phyloP scores from a whole-genome alignment of 225 moss, liverwort and hornwort genomes.

The Polytrichum commune region DNA sequence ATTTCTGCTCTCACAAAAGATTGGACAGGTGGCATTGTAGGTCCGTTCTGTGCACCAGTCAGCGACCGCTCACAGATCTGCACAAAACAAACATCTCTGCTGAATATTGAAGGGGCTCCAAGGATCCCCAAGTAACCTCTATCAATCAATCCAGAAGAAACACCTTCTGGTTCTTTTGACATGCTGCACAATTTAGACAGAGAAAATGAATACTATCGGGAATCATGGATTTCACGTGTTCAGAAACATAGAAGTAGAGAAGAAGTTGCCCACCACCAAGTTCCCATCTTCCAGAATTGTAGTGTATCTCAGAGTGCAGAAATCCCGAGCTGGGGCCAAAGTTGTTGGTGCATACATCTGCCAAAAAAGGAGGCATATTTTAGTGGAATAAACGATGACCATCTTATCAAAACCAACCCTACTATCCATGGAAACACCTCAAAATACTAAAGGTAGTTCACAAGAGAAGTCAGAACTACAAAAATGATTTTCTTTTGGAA shows the following conservation, averaged over 20 bases:
- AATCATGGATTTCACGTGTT: no score
- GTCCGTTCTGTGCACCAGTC: constrained; percentile 64
- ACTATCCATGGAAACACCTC: no score
- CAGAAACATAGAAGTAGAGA: neutral
- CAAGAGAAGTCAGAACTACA: no score
- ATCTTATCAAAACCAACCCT: no score
- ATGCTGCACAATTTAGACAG: no score
- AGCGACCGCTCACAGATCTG: constrained; percentile 95
- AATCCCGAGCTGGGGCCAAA: constrained; percentile 90
- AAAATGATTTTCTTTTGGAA: neutral
- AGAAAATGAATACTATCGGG: no score
- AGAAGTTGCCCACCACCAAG: constrained; percentile 63
- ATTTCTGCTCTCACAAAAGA: constrained; percentile 91
- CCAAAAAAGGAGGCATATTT: neutral
- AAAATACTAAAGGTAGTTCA: no score
- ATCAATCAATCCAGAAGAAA: no score
- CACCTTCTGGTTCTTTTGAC: no score
- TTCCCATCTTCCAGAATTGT: constrained; percentile 94
- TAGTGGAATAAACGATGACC: no score
- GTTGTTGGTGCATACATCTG: constrained; percentile 99
- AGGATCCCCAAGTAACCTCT: no score
- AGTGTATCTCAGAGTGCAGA: constrained; percentile 92
- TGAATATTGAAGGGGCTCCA: no score
- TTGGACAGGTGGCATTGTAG: constrained; percentile 84
- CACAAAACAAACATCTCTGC: constrained; percentile 5